A percentile compares a stretch with the other conserved stretches of the same genome.
These are phyloP conservation scores for Leucaena leucocephala DNA, from an alignment of 306 rosid genomes.

Conservation along the genomic window DNA sequence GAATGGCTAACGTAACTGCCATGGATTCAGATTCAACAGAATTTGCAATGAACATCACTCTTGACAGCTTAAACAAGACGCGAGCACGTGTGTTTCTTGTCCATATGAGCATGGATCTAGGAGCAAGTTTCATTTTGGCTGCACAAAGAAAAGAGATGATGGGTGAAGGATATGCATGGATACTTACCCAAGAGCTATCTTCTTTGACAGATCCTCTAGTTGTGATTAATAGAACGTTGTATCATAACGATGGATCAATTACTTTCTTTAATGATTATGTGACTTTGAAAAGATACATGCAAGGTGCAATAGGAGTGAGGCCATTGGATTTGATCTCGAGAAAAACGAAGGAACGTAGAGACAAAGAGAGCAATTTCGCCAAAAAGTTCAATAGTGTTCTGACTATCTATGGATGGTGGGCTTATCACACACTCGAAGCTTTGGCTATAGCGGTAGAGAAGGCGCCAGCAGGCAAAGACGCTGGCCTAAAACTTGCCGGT, in stretches of 20 bases:
- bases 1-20: not conserved
- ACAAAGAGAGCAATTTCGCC: not conserved
- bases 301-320: slow-evolving; percentile 2
- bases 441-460: not conserved
- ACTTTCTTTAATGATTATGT: too few species aligned
- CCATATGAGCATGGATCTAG: slow-evolving; percentile 40
- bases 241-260: too few species aligned
- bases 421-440: not conserved
- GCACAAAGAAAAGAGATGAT: slow-evolving; percentile 37
- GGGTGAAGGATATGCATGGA: slow-evolving; percentile 42
- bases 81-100: slow-evolving; percentile 38
- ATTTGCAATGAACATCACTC: not conserved
- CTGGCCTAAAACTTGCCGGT: not conserved
- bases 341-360: too few species aligned
- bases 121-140: slow-evolving; percentile 18
- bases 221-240: too few species aligned
- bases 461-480: not conserved
- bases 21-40: not conserved
- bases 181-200: slow-evolving; percentile 36
- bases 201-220: slow-evolving; percentile 21
- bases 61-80: not conserved
- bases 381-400: not conserved
- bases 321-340: not conserved
- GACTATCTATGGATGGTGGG: not conserved
- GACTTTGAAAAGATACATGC: not conserved